Evolutionary conservation across 225 moss, liverwort and hornwort species (phyloP), one percentile per base, ranked within the genome.

Genomic region (Rhytidiadelphus loreus): DNA sequence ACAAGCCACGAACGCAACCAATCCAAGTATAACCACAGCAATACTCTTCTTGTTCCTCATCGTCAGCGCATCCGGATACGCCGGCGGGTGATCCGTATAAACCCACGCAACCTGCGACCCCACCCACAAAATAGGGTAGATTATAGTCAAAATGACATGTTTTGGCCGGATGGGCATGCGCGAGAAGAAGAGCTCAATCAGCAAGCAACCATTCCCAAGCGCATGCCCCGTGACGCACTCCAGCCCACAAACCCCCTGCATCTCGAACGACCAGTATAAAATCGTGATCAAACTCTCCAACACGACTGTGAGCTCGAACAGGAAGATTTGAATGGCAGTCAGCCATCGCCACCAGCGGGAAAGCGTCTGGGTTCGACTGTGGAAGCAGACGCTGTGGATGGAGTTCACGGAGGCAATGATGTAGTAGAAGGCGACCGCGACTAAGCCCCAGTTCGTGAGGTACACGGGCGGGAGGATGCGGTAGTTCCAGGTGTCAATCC

Each of bases 361-460:
- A 12, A 92, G 85, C 11, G 89, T 50, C 26, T 88, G 78, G 8
- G 52, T 52, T 32, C 77, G 77, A 30, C 81, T 57, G 22, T 85
- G 90, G 78, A 77, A 52, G 65, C 57, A 62, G 56, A 87, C 72
- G 59, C 85, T 90, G 79, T 92, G 92, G 26, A 85, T 11, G 41
- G 92, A 92, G 69, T 92, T 92, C 11, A 87, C 15, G 14, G 85
- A 58, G 2, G 92, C 92, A 8, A 89, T 71, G 69, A 82, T 35
- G 85, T 81, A 90, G 89, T 91, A 92, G 8, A 82, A 3, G 29
- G 87, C 50, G 30, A 91, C 89, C 4, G 87, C 92, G 1, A 92
- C 85, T 16, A 89, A 29, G n/a, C 92, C 92, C 92, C 92, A 92
- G 87, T 91, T 85, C 30, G 92, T 92, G n/a, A 92, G 89, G 65